Percentiles rank a stretch among this genome's conserved stretches.
These are phyloP conservation scores for Trypanosoma cruzi DNA, from an alignment of 208 protist genomes.

Conservation along the genomic window DNA sequence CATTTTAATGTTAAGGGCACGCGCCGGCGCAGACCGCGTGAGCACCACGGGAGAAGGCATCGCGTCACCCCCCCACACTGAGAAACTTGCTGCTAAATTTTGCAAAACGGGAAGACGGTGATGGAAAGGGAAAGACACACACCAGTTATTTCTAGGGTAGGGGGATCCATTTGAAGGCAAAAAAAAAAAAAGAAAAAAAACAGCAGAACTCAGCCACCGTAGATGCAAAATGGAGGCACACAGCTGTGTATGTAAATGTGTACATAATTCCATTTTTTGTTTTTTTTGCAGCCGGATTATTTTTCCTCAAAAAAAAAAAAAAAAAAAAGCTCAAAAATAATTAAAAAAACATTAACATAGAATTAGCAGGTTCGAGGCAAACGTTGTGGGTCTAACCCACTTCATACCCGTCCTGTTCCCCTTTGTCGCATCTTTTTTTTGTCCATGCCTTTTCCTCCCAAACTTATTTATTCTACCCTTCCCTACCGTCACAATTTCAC, in stretches of 20 bases:
- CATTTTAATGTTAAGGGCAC: slow-evolving; percentile 64
- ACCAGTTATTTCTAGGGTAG: neutral
- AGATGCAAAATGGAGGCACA: neutral
- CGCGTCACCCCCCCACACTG: neutral
- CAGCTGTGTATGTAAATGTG: no score
- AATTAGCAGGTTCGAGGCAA: no score
- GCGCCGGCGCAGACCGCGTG: slow-evolving; percentile 64
- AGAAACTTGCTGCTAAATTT: neutral
- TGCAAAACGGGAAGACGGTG: neutral
- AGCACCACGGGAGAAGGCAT: slow-evolving; percentile 81
- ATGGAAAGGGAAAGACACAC: neutral
- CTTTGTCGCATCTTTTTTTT: no score
- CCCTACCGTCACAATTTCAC: no score
- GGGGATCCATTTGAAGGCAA: neutral
- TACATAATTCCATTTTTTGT: no score
- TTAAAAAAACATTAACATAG: no score
- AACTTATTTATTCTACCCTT: neutral
- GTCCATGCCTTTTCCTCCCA: no score
- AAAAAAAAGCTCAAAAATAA: no score
- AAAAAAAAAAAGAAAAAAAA: slow-evolving; percentile 6
- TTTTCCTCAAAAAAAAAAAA: no score
- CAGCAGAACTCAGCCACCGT: neutral
- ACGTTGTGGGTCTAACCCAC: neutral
- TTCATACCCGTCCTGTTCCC: neutral
- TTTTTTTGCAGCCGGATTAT: no score